Conservation (phyloP, 1,284 basidiomycete species). For the Naganishia cerealis region DNA sequence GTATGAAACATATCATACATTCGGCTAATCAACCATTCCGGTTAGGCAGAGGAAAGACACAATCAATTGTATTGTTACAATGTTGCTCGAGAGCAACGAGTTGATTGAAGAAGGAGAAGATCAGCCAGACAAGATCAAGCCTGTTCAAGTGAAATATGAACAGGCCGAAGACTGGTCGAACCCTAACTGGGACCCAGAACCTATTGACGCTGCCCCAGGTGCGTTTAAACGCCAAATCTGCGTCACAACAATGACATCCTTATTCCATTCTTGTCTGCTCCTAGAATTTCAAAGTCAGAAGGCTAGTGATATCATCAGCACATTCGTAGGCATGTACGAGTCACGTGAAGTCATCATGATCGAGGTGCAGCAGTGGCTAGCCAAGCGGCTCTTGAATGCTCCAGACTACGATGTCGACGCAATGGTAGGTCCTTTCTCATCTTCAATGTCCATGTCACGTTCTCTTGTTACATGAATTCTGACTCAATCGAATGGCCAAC, state of each 20-base stretch:
- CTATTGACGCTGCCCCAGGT: slow-evolving; percentile 88
- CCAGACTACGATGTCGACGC: slow-evolving; percentile 76
- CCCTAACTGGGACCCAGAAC: slow-evolving; percentile 88
- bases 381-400: slow-evolving; percentile 74
- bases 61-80: slow-evolving; percentile 85
- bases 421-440: slow-evolving; percentile 63
- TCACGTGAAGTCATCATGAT: slow-evolving; percentile 91
- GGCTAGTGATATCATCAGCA: slow-evolving; percentile 85
- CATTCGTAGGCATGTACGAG: slow-evolving; percentile 91
- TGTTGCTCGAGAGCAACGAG: slow-evolving; percentile 82
- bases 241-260: neutral
- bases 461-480: neutral
- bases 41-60: slow-evolving; percentile 79
- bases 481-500: neutral
- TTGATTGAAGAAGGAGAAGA: slow-evolving; percentile 59
- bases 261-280: slow-evolving; percentile 17
- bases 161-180: slow-evolving; percentile 76
- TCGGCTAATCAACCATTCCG: neutral
- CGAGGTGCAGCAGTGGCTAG: slow-evolving; percentile 84
- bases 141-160: slow-evolving; percentile 67
- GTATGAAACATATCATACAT: neutral
- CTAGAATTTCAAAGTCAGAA: slow-evolving; percentile 83
- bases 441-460: neutral
- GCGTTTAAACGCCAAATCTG: slow-evolving; percentile 38
- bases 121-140: slow-evolving; percentile 66